Conservation (phyloP, 2,329 filamentous ascomycete genomes). For the Microsporum ferrugineum region DNA sequence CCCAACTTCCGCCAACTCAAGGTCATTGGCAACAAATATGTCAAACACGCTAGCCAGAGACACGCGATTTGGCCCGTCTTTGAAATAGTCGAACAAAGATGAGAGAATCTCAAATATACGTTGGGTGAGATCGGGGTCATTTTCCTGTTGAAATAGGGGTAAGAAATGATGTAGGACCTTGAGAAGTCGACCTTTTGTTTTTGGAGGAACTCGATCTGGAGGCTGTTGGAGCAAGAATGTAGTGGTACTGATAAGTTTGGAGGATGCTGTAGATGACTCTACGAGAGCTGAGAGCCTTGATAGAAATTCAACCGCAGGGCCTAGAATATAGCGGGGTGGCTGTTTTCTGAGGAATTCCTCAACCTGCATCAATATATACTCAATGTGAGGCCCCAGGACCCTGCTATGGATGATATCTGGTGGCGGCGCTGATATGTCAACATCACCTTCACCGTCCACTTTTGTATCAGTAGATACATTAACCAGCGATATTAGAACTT, state of each 20-base stretch:
- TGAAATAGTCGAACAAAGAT: slow-evolving; percentile 81
- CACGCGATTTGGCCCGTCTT: slow-evolving; percentile 63
- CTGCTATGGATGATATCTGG: slow-evolving; percentile 26
- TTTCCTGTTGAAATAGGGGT: slow-evolving; percentile 48
- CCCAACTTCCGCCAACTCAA: slow-evolving; percentile 52
- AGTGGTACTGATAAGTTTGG: slow-evolving; percentile 67
- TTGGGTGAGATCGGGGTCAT: slow-evolving; percentile 47
- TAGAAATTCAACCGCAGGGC: slow-evolving; percentile 66
- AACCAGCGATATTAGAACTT: slow-evolving; percentile 60
- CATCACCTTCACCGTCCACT: slow-evolving; percentile 38
- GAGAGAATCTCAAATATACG: slow-evolving; percentile 63
- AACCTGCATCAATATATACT: slow-evolving; percentile 48
- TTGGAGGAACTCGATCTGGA: slow-evolving; percentile 68
- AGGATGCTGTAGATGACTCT: slow-evolving; percentile 50
- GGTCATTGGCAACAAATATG: slow-evolving; percentile 56
- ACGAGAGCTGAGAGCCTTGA: slow-evolving; percentile 64
- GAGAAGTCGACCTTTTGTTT: slow-evolving; percentile 69
- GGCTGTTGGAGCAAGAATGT: slow-evolving; percentile 75
- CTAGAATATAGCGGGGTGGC: slow-evolving; percentile 61
- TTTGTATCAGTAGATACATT: slow-evolving; percentile 42
- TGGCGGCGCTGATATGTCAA: slow-evolving; percentile 28
- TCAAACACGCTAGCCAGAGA: slow-evolving; percentile 61
- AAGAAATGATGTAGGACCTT: slow-evolving; percentile 73
- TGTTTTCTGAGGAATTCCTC: slow-evolving; percentile 45
- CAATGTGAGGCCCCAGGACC: slow-evolving; percentile 48